Evolutionary conservation across 768 basidiomycete genomes (phyloP).

Genomic region (Gloeopeniophorella convolvens): DNA sequence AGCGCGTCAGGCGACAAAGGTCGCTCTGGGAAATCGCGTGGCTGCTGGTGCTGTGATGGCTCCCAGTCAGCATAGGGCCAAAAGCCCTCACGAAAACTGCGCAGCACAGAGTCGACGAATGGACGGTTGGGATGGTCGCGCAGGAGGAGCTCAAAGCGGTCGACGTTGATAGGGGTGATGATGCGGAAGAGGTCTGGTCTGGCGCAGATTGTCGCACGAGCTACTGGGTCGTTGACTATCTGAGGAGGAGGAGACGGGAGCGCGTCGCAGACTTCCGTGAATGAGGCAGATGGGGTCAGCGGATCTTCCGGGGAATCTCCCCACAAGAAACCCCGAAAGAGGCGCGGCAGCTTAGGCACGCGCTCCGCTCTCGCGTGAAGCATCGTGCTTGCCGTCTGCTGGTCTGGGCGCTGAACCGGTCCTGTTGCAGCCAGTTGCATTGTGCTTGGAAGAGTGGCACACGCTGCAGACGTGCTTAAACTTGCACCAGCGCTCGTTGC

Average conservation of each 20-base stretch:
- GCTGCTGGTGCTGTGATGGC: conserved; percentile 20
- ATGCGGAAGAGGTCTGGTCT: conserved; percentile 33
- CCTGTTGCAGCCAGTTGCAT: conserved; percentile 1
- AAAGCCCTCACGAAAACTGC: conserved; percentile 33
- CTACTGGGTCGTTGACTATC: conserved; percentile 15
- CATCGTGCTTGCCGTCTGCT: too few relatives aligned
- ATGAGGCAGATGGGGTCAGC: conserved; percentile 18
- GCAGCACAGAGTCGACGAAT: conserved; percentile 31
- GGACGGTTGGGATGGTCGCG: conserved; percentile 32
- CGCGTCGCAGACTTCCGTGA: conserved; percentile 7
- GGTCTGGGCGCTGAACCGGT: too few relatives aligned
- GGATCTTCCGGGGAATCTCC: conserved; percentile 15
- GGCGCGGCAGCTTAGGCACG: conserved; percentile 1
- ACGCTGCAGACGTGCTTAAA: conserved; percentile 25
- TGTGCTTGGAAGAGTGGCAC: conserved; percentile 11
- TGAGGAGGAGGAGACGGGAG: conserved; percentile 16
- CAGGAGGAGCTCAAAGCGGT: conserved; percentile 27
- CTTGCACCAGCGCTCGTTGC: conserved; percentile 10
- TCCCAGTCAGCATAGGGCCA: conserved; percentile 37
- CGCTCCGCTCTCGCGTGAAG: background rate
- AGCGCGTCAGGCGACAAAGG: background rate
- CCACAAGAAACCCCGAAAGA: too few relatives aligned
- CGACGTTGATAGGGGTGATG: conserved; percentile 32
- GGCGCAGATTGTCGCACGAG: conserved; percentile 22
- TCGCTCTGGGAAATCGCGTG: conserved; percentile 22